phyloP scores from a whole-genome alignment of 257 asterid species.

The Solanum chaucha region DNA sequence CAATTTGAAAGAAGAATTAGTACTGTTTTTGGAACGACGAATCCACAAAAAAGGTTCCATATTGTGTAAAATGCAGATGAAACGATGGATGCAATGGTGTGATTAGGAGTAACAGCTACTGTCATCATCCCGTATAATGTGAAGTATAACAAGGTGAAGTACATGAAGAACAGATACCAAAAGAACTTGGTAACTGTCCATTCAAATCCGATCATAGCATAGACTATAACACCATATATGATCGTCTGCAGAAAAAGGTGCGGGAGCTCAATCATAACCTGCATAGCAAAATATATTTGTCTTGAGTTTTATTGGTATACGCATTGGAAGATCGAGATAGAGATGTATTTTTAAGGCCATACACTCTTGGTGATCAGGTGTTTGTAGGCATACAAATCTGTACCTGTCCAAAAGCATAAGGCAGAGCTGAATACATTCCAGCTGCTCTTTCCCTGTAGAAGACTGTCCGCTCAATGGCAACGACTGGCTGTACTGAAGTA shows the following conservation, averaged over 20 bases:
- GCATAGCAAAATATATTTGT: not conserved
- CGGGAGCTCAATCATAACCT: conserved; percentile 67
- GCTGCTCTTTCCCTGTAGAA: conserved; percentile 88
- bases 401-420: conserved; percentile 88
- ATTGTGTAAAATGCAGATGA: conserved; percentile 43
- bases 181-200: conserved; percentile 59
- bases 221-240: conserved; percentile 48
- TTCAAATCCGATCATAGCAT: conserved; percentile 74
- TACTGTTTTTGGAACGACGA: conserved; percentile 66
- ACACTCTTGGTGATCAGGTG: not conserved
- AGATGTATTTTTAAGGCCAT: not conserved
- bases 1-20: not conserved
- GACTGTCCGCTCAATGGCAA: conserved; percentile 68
- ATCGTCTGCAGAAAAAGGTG: conserved; percentile 50
- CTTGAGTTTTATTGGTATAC: not conserved
- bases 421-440: conserved; percentile 82
- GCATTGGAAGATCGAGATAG: not conserved
- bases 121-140: conserved; percentile 78
- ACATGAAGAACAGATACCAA: conserved; percentile 72
- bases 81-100: conserved; percentile 49
- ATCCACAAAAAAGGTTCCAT: conserved; percentile 83
- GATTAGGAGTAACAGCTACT: conserved; percentile 72
- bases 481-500: conserved; percentile 65
- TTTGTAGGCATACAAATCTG: not conserved
- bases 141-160: conserved; percentile 70